Percentiles rank a stretch among this genome's conserved stretches.
phyloP scores from a whole-genome alignment of 2,329 filamentous ascomycete genomes.

The Dactylonectria macrodidyma region DNA sequence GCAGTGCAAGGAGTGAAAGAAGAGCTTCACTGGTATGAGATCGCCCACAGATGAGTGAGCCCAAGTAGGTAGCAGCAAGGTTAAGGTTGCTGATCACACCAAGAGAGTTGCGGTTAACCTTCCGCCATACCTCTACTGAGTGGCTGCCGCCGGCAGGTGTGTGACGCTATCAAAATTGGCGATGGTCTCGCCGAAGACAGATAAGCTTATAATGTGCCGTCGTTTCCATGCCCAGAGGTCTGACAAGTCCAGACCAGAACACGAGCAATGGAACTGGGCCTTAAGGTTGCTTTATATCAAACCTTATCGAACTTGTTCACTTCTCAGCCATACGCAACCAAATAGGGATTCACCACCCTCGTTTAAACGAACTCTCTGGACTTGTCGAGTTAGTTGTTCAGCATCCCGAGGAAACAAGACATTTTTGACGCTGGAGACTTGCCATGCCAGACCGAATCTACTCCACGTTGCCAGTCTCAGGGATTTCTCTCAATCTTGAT shows the following conservation, averaged over 20 bases:
- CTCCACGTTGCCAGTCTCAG: neutral
- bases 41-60: neutral
- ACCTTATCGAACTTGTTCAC: too few species aligned
- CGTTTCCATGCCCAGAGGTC: too few species aligned
- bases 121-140: neutral
- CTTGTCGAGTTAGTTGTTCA: too few species aligned
- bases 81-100: slow-evolving; percentile 2
- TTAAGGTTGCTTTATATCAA: too few species aligned
- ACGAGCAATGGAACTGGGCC: too few species aligned
- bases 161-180: neutral
- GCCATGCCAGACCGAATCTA: neutral
- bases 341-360: too few species aligned
- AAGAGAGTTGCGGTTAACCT: neutral
- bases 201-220: neutral
- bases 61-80: neutral
- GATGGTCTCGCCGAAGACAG: neutral
- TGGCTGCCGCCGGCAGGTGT: neutral
- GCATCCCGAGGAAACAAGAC: too few species aligned
- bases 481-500: neutral
- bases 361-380: too few species aligned
- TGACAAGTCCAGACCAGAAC: too few species aligned
- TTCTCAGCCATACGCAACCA: too few species aligned
- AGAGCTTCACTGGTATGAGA: too few species aligned
- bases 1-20: neutral
- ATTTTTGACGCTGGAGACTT: neutral